phyloP scores from a whole-genome alignment of 179 eudicot species.

The Monotropa hypopitys region DNA sequence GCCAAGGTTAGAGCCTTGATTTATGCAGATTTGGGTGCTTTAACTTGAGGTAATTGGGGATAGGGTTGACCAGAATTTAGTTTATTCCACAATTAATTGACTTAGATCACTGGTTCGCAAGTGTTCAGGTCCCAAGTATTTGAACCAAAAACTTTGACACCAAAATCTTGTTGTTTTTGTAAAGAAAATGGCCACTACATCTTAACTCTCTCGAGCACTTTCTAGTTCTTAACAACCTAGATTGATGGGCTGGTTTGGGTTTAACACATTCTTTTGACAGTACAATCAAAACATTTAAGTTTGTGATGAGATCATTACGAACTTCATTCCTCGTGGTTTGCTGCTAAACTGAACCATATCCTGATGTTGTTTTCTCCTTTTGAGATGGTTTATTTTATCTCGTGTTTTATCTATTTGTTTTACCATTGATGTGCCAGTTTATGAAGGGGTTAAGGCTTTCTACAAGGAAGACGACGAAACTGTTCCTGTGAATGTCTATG shows the following conservation, averaged over 20 bases:
- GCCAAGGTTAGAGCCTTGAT: neutral
- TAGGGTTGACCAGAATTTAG: neutral
- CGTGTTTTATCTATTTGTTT: neutral
- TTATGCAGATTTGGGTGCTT: neutral
- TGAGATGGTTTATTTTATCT: neutral
- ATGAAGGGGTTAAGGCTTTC: conserved; percentile 78
- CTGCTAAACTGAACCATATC: neutral
- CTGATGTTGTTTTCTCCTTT: neutral
- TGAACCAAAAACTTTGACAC: neutral
- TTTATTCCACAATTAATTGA: neutral
- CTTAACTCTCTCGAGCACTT: neutral
- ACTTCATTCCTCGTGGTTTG: neutral
- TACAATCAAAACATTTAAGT: neutral
- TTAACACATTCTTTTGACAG: neutral
- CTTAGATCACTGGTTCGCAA: neutral
- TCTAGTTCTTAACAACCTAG: neutral
- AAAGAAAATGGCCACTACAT: neutral
- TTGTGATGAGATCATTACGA: neutral
- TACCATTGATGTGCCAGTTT: conserved; percentile 35
- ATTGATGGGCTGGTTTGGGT: neutral
- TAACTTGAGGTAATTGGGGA: neutral
- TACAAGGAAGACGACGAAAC: conserved; percentile 83
- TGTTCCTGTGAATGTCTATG: conserved; percentile 65
- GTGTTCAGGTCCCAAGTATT: neutral
- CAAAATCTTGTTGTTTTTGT: neutral